Conservation (phyloP, 139 green algal genomes). For the Coelastrella sp. region DNA sequence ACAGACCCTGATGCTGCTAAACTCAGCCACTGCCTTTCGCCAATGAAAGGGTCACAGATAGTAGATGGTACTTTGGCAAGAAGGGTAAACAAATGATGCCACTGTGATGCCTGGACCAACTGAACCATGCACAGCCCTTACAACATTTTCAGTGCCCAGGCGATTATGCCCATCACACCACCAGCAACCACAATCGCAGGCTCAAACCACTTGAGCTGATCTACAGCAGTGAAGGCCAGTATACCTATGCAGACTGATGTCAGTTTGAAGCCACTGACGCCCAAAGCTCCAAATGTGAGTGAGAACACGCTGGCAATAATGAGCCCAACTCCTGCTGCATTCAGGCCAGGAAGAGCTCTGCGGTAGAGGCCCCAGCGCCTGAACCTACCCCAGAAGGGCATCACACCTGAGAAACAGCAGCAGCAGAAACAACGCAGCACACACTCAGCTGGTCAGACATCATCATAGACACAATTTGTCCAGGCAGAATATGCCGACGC, state of each 20-base stretch:
- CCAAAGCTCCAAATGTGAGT: conserved; percentile 76
- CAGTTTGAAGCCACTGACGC: conserved; percentile 68
- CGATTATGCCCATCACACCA: conserved; percentile 78
- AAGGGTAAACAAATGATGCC: no score
- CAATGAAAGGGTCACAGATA: no score
- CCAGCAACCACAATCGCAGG: conserved; percentile 80
- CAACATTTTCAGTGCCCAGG: conserved; percentile 70
- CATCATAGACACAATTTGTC: background rate
- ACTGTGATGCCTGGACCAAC: no score
- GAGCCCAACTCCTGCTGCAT: conserved; percentile 88
- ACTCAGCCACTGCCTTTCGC: no score
- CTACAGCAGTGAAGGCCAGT: conserved; percentile 72
- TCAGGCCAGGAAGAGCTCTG: conserved; percentile 79
- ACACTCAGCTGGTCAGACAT: background rate
- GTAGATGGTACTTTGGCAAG: no score
- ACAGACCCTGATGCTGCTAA: no score
- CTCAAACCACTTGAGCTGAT: conserved; percentile 75
- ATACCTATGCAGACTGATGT: conserved; percentile 83
- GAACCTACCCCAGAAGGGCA: conserved; percentile 93
- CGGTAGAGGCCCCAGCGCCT: conserved; percentile 71
- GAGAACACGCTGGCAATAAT: conserved; percentile 88
- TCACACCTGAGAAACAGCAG: conserved; percentile 62
- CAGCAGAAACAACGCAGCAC: background rate
- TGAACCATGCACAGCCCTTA: conserved; percentile 32
- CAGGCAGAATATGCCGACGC: background rate